These are phyloP conservation scores for Letharia columbiana DNA, from an alignment of 495 filamentous ascomycete genomes.

Conservation along the genomic window DNA sequence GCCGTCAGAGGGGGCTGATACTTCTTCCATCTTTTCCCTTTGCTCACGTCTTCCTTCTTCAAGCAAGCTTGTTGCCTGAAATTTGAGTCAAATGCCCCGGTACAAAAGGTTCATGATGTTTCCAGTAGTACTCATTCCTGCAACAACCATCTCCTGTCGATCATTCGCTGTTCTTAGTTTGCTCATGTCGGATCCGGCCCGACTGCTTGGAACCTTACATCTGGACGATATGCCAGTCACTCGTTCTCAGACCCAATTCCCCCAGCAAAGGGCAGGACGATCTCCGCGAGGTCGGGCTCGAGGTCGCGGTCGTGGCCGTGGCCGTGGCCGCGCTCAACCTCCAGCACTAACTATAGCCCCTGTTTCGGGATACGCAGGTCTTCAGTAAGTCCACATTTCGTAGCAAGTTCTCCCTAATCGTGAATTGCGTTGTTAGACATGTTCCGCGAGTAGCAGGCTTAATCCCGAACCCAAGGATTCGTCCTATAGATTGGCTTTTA, in stretches of 20 bases:
- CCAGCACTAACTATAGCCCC: not conserved
- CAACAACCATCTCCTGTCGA: not conserved
- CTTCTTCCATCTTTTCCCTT: not conserved
- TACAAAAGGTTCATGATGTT: conserved; percentile 9
- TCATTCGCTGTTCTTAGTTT: not conserved
- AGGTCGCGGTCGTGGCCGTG: conserved; percentile 1
- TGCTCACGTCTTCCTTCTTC: not conserved
- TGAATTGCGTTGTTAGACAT: not conserved
- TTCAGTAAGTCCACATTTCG: not conserved
- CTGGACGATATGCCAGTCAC: conserved; percentile 23
- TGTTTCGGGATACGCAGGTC: not conserved
- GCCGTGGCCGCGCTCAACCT: conserved; percentile 6
- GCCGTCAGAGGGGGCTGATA: conserved; percentile 13
- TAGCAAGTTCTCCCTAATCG: not conserved
- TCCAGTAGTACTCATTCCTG: not conserved
- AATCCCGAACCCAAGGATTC: not conserved
- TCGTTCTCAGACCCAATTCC: conserved; percentile 16
- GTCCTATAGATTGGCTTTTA: not conserved
- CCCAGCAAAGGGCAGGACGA: conserved; percentile 12
- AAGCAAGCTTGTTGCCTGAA: conserved; percentile 15
- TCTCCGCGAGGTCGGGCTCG: not conserved
- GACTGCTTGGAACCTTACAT: conserved; percentile 14
- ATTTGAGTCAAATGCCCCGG: conserved; percentile 1
- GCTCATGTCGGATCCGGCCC: conserved; percentile 15
- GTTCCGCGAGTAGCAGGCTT: not conserved